These are phyloP conservation scores for Paramecium biaurelia DNA, from an alignment of 73 alveolate genomes.

Conservation along the genomic window DNA sequence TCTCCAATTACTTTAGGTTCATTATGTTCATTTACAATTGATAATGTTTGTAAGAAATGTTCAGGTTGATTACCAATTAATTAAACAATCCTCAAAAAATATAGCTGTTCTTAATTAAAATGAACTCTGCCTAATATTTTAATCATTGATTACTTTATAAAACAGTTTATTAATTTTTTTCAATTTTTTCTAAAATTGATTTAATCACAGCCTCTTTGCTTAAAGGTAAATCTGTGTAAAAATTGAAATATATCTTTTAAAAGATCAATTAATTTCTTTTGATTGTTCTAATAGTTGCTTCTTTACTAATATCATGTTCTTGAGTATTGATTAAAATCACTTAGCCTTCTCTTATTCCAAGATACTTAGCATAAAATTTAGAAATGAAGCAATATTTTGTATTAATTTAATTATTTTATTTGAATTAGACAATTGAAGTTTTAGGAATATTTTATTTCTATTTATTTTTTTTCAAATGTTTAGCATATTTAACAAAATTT, in stretches of 20 bases:
- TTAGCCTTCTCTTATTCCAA: conserved; percentile 24
- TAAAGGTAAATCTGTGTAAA: not conserved
- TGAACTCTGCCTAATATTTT: conserved; percentile 21
- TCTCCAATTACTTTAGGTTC: not conserved
- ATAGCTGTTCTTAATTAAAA: not conserved
- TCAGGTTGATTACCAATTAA: not conserved
- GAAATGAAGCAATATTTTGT: not conserved
- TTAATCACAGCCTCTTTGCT: not conserved
- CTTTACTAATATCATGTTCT: not conserved
- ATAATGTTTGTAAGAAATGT: not conserved
- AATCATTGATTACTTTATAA: not conserved
- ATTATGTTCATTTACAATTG: not conserved
- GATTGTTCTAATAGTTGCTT: not conserved
- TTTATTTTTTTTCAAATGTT: not conserved
- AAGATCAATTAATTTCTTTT: not conserved
- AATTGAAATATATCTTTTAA: not conserved
- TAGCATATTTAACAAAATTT: not conserved
- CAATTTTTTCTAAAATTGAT: not conserved
- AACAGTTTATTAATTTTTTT: not conserved
- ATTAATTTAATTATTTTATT: not conserved
- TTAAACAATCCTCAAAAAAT: not conserved
- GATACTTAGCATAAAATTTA: not conserved
- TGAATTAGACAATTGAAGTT: not conserved
- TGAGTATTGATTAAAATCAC: not conserved
- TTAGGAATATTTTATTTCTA: not conserved